Percentiles rank a stretch among this genome's conserved stretches.
These are phyloP conservation scores for Herpotrichia juniperi DNA, from an alignment of 2,329 filamentous ascomycete genomes.

Conservation along the genomic window DNA sequence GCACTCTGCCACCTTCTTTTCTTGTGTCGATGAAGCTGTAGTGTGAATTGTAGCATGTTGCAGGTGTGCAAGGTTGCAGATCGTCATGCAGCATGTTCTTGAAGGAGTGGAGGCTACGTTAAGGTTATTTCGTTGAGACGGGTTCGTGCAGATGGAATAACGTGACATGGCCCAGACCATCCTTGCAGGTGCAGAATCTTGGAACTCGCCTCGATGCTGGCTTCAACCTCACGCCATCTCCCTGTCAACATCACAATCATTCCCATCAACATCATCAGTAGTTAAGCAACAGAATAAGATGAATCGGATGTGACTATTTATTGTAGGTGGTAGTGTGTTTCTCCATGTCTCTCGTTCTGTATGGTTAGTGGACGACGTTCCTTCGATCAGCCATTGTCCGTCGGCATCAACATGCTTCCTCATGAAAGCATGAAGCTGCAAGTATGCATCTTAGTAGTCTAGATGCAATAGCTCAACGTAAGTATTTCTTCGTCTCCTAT, in stretches of 20 bases:
- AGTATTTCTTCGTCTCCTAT: too few relatives aligned
- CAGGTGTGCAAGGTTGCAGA: not conserved
- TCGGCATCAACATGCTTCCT: too few relatives aligned
- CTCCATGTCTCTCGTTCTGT: not conserved
- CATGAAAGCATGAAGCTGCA: too few relatives aligned
- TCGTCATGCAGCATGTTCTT: constrained; percentile 19
- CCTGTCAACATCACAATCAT: not conserved
- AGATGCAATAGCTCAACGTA: too few relatives aligned
- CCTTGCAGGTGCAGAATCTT: constrained; percentile 4
- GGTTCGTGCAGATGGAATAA: constrained; percentile 11
- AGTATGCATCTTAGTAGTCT: too few relatives aligned
- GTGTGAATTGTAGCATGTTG: not conserved
- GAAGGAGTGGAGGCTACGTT: constrained; percentile 36
- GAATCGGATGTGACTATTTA: too few relatives aligned
- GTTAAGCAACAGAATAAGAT: not conserved
- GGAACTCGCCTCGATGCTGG: not conserved
- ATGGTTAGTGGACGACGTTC: too few relatives aligned
- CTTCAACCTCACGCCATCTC: not conserved
- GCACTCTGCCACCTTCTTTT: not conserved
- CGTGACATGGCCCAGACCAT: constrained; percentile 6
- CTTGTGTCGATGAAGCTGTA: not conserved
- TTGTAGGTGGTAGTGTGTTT: not conserved
- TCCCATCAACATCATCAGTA: not conserved
- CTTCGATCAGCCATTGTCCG: too few relatives aligned
- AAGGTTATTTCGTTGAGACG: constrained; percentile 26